phyloP scores from a whole-genome alignment of 2,329 filamentous ascomycete genomes.

The Neopestalotiopsis sp. region DNA sequence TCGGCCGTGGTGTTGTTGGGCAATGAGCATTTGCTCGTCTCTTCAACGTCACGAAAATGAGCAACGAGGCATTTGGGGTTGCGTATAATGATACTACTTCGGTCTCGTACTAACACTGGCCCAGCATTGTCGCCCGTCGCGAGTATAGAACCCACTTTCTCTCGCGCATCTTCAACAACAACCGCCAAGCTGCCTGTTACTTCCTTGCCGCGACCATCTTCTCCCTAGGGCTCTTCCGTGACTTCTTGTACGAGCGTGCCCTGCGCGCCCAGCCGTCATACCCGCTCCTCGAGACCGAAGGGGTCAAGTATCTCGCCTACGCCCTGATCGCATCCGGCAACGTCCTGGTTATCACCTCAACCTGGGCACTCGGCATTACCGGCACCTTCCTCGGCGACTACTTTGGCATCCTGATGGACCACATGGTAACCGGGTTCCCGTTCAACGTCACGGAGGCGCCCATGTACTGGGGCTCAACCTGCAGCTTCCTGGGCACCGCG shows the following conservation, averaged over 20 bases:
- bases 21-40: not conserved
- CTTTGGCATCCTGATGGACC: conserved; percentile 97
- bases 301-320: conserved; percentile 68
- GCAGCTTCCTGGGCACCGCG: conserved; percentile 90
- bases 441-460: conserved; percentile 91
- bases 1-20: not conserved
- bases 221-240: conserved; percentile 85
- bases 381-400: conserved; percentile 98
- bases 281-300: conserved; percentile 68
- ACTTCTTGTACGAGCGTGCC: conserved; percentile 85
- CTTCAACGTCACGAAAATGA: not conserved
- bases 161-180: conserved; percentile 84
- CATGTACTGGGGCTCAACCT: conserved; percentile 95
- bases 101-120: conserved; percentile 38
- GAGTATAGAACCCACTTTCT: conserved; percentile 92
- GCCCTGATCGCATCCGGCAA: conserved; percentile 78
- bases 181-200: conserved; percentile 83
- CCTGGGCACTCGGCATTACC: conserved; percentile 90
- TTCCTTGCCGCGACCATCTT: conserved; percentile 89
- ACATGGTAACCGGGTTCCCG: conserved; percentile 91
- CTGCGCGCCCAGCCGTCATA: conserved; percentile 77
- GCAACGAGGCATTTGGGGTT: not conserved
- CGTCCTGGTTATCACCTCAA: conserved; percentile 83
- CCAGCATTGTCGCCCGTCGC: conserved; percentile 81
- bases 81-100: not conserved